phyloP scores from a whole-genome alignment of 768 basidiomycete genomes.

The Sporobolomyces roseus region DNA sequence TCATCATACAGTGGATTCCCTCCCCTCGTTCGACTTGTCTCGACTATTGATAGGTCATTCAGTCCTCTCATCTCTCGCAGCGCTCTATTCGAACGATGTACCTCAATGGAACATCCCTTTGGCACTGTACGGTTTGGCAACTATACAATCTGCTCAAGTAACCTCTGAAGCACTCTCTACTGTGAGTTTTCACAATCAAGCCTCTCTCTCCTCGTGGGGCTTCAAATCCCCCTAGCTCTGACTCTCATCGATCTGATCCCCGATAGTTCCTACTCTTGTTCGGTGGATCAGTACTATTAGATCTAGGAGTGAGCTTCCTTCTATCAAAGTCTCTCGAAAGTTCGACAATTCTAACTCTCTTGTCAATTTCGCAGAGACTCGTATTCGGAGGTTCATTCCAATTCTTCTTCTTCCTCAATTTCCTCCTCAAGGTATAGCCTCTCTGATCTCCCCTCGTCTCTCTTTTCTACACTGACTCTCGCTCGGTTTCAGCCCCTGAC shows the following conservation, averaged over 20 bases:
- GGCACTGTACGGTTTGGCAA: conserved; percentile 24
- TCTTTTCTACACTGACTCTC: not conserved
- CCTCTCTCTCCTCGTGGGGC: not conserved
- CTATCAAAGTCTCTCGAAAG: too few relatives aligned
- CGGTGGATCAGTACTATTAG: conserved; percentile 12
- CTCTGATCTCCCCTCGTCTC: not conserved
- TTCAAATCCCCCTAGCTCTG: too few relatives aligned
- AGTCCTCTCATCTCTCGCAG: conserved; percentile 11
- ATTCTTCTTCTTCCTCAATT: conserved; percentile 29
- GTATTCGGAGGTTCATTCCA: not conserved
- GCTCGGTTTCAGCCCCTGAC: conserved; percentile 22
- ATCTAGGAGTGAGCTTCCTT: conserved; percentile 7
- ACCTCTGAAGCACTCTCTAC: not conserved
- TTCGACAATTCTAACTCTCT: not conserved
- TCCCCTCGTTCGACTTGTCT: conserved; percentile 24
- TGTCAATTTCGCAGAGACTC: not conserved
- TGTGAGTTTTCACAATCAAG: not conserved
- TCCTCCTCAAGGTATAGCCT: conserved; percentile 26
- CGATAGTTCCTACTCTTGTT: conserved; percentile 19
- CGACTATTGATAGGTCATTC: conserved; percentile 23
- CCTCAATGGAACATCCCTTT: conserved; percentile 33
- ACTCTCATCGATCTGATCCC: not conserved
- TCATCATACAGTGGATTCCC: not conserved
- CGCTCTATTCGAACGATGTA: conserved; percentile 1
- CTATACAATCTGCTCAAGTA: conserved; percentile 9